Evolutionary conservation across 176 grass and related monocot genomes (phyloP).

Genomic region (Secale cereale): DNA sequence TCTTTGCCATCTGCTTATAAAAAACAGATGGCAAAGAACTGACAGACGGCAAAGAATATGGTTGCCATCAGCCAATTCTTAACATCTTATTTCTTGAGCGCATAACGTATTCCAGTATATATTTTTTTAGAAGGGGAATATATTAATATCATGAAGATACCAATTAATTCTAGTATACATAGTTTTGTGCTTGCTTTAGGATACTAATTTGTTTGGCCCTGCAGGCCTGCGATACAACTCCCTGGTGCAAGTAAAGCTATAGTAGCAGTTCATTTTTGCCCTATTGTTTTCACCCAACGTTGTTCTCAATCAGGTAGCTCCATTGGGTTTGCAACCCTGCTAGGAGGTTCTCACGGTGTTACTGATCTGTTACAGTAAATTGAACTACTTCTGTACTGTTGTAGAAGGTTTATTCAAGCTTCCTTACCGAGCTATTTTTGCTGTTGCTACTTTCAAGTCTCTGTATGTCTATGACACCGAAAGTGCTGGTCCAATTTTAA

Average conservation of each 20-base stretch:
- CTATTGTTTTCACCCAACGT: constrained; percentile 60
- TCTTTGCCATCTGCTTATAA: too few species aligned
- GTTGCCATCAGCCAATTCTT: too few species aligned
- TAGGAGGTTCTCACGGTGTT: constrained; percentile 14
- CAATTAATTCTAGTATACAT: too few species aligned
- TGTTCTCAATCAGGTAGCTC: constrained; percentile 65
- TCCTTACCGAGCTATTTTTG: constrained; percentile 86
- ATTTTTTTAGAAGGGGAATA: too few species aligned
- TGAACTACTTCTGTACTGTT: constrained; percentile 13
- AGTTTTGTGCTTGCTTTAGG: too few species aligned
- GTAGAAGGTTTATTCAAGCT: constrained; percentile 89
- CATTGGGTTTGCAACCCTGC: constrained; percentile 14
- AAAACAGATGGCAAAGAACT: too few species aligned
- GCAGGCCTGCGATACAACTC: constrained; percentile 84
- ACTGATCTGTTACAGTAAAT: constrained; percentile 6
- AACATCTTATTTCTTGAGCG: not conserved
- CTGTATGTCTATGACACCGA: constrained; percentile 92
- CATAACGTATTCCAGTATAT: constrained; percentile 1
- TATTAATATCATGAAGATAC: too few species aligned
- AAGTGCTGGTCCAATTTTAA: constrained; percentile 68
- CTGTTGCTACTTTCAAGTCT: constrained; percentile 85
- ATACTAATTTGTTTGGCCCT: constrained; percentile 21
- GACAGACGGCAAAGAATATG: too few species aligned
- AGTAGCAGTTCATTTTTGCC: constrained; percentile 88
- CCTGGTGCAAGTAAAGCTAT: constrained; percentile 86